These are phyloP conservation scores for Baorangia bicolor DNA, from an alignment of 768 basidiomycete species.

Conservation along the genomic window DNA sequence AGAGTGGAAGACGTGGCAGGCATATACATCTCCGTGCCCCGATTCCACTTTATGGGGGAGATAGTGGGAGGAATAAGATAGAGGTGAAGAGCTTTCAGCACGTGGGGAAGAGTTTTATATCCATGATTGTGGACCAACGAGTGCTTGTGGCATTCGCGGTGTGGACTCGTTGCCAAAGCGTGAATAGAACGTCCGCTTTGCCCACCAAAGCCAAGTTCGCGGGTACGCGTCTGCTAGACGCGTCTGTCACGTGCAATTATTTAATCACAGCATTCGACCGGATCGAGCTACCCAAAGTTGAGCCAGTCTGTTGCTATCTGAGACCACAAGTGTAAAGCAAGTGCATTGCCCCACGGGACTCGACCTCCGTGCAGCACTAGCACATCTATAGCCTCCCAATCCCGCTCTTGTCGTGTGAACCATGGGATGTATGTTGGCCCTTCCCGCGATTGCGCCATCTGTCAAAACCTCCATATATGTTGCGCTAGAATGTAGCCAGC, in stretches of 20 bases:
- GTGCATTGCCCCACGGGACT: too few relatives aligned
- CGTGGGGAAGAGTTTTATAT: conserved; percentile 1
- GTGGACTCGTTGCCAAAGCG: conserved; percentile 14
- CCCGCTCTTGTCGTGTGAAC: background rate
- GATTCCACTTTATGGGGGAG: background rate
- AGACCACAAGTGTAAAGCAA: too few relatives aligned
- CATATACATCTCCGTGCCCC: background rate
- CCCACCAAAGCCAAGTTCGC: background rate
- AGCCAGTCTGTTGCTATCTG: too few relatives aligned
- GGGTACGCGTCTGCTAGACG: background rate
- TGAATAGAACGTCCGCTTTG: background rate
- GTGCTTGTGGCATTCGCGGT: background rate
- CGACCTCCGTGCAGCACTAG: background rate
- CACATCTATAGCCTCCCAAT: background rate
- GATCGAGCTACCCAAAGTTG: background rate
- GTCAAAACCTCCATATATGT: too few relatives aligned
- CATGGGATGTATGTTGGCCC: too few relatives aligned
- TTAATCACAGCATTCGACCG: background rate
- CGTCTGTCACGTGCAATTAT: conserved; percentile 17
- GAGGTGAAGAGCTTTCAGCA: background rate
- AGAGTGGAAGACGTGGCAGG: conserved; percentile 7
- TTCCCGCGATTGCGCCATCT: background rate
- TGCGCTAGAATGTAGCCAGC: too few relatives aligned
- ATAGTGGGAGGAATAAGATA: background rate
- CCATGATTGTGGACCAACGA: conserved; percentile 2